Conservation (phyloP, 306 rosid species). For the Trichosanthes cucumerina region DNA sequence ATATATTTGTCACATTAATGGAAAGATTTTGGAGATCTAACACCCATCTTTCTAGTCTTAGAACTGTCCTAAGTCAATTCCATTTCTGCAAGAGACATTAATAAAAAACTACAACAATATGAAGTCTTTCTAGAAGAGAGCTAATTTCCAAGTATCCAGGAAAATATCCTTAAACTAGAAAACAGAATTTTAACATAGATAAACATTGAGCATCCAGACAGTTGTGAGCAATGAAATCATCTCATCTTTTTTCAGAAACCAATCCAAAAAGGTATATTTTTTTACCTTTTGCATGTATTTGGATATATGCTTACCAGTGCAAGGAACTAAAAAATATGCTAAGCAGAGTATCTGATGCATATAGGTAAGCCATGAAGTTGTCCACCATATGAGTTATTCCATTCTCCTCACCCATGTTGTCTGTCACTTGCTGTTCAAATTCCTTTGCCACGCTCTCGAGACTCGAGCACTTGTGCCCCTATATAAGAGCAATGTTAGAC, state of each 20-base stretch:
- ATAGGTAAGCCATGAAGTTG: not conserved
- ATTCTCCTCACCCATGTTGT: constrained; percentile 1
- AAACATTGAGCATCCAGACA: not conserved
- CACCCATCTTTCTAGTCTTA: too few relatives aligned
- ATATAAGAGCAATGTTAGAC: not conserved
- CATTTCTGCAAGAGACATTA: not conserved
- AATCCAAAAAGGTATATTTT: not conserved
- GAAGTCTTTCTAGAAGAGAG: not conserved
- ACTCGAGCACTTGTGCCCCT: not conserved
- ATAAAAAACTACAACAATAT: not conserved
- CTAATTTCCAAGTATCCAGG: not conserved
- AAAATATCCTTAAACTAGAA: not conserved
- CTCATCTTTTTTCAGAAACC: not conserved
- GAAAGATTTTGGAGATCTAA: not conserved
- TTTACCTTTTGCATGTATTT: not conserved
- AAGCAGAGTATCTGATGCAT: constrained; percentile 5
- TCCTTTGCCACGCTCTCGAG: not conserved
- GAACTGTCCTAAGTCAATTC: too few relatives aligned
- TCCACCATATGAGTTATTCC: not conserved
- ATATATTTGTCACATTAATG: not conserved
- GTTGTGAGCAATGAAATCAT: not conserved
- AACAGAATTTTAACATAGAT: not conserved
- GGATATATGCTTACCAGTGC: not conserved
- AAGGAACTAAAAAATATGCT: not conserved
- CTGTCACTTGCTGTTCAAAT: constrained; percentile 4